Percentiles rank a stretch among this genome's conserved stretches.
These are phyloP conservation scores for Leucaena leucocephala DNA, from an alignment of 306 rosid genomes.

Conservation along the genomic window DNA sequence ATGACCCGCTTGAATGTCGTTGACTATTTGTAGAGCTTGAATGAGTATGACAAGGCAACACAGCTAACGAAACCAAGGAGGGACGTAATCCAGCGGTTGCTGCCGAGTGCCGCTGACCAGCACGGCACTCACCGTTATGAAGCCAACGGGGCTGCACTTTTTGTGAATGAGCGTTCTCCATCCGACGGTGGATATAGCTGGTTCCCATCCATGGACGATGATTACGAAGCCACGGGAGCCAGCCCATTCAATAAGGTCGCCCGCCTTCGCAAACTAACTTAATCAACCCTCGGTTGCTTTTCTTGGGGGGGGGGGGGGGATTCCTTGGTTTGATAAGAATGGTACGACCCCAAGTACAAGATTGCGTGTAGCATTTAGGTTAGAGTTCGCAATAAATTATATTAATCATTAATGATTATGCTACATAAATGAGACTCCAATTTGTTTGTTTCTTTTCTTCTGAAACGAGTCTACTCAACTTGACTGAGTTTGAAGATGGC, in stretches of 20 bases:
- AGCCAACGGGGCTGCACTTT: background rate
- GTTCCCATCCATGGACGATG: constrained; percentile 11
- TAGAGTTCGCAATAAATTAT: background rate
- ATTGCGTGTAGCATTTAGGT: background rate
- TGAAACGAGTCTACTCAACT: background rate
- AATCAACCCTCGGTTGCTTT: background rate
- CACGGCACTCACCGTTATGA: too few relatives aligned
- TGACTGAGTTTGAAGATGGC: background rate
- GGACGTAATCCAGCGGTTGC: too few relatives aligned
- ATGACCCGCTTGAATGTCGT: too few relatives aligned
- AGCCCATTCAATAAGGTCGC: constrained; percentile 29
- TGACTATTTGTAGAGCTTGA: too few relatives aligned
- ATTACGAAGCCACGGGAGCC: constrained; percentile 53
- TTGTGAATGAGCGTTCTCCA: constrained; percentile 37
- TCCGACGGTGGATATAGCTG: constrained; percentile 41
- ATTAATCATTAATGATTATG: background rate
- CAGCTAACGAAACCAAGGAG: too few relatives aligned
- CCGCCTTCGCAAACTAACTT: background rate
- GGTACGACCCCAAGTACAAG: background rate
- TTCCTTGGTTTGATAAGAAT: background rate
- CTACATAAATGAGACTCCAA: too few relatives aligned
- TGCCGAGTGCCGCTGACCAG: too few relatives aligned
- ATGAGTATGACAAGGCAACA: too few relatives aligned
- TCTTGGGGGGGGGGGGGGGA: background rate
- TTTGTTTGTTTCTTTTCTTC: background rate